A percentile compares a stretch with the other conserved stretches of the same genome.
phyloP scores from a whole-genome alignment of 208 protist genomes.

The Angomonas desouzai region DNA sequence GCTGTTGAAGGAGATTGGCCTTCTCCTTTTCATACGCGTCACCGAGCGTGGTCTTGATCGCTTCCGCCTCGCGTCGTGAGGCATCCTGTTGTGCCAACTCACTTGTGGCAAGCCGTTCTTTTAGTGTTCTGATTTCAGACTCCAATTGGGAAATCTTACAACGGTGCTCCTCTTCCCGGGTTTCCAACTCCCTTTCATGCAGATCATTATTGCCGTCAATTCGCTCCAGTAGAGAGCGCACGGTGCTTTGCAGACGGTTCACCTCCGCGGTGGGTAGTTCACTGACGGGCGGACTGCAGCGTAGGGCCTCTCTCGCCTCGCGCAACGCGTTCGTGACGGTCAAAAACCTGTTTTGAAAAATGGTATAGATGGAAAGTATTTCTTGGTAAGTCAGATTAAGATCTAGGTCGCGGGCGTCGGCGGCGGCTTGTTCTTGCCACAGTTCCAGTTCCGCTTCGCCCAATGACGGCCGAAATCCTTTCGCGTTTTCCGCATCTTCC shows the following conservation, averaged over 20 bases:
- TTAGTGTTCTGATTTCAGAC: neutral
- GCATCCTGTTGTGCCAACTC: neutral
- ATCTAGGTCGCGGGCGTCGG: slow-evolving; percentile 15
- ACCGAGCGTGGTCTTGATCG: neutral
- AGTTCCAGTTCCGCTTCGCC: neutral
- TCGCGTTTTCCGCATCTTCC: slow-evolving; percentile 10
- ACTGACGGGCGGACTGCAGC: neutral
- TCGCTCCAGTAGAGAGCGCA: neutral
- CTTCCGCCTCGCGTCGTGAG: neutral
- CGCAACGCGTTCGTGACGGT: slow-evolving; percentile 5
- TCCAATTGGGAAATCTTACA: neutral
- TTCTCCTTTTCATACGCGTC: neutral
- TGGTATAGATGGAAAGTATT: neutral
- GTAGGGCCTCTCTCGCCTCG: neutral
- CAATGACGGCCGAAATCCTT: neutral
- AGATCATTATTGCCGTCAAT: slow-evolving; percentile 5
- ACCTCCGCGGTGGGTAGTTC: neutral
- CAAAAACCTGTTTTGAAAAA: slow-evolving; percentile 1
- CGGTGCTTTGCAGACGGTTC: neutral
- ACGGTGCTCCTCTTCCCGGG: neutral
- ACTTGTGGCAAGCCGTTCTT: neutral
- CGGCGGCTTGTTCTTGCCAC: slow-evolving; percentile 17
- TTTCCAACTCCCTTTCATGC: neutral
- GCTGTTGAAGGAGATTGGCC: neutral
- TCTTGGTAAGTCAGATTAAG: slow-evolving; percentile 7